These are phyloP conservation scores for Alnus rubra DNA, from an alignment of 306 rosid genomes.

Conservation along the genomic window DNA sequence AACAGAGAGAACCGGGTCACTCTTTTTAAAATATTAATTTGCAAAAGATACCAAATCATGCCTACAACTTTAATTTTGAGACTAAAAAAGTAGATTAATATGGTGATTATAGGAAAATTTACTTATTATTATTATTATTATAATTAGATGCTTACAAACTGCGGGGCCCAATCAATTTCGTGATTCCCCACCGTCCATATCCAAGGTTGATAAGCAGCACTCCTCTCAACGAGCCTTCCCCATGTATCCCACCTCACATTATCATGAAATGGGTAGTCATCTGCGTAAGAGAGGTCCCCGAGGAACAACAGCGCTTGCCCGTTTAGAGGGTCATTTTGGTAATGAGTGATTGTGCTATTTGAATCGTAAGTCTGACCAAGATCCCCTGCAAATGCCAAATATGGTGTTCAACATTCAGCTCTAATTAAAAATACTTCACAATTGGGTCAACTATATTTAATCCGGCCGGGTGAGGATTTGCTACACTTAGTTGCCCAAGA, in stretches of 20 bases:
- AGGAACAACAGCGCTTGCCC: constrained; percentile 61
- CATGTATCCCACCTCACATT: constrained; percentile 82
- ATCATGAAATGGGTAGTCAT: constrained; percentile 61
- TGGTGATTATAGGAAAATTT: no score
- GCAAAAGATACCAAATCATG: no score
- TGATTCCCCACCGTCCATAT: constrained; percentile 94
- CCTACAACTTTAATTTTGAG: no score
- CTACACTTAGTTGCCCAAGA: no score
- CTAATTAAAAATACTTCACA: no score
- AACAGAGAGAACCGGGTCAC: background rate
- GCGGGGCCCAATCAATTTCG: constrained; percentile 74
- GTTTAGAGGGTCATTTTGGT: constrained; percentile 51
- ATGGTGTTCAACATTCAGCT: background rate
- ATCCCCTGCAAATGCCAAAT: constrained; percentile 52
- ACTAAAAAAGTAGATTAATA: no score
- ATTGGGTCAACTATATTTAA: no score
- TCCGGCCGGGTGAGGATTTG: no score
- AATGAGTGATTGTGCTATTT: constrained; percentile 67
- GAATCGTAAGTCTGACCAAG: constrained; percentile 90
- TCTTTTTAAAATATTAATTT: no score
- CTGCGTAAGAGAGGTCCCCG: constrained; percentile 87
- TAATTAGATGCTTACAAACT: constrained; percentile 52
- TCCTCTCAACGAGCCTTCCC: constrained; percentile 80
- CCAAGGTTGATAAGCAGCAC: constrained; percentile 89
- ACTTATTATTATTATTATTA: background rate